Conservation (phyloP, 345 rosid genomes). For the Aurinia saxatilis region DNA sequence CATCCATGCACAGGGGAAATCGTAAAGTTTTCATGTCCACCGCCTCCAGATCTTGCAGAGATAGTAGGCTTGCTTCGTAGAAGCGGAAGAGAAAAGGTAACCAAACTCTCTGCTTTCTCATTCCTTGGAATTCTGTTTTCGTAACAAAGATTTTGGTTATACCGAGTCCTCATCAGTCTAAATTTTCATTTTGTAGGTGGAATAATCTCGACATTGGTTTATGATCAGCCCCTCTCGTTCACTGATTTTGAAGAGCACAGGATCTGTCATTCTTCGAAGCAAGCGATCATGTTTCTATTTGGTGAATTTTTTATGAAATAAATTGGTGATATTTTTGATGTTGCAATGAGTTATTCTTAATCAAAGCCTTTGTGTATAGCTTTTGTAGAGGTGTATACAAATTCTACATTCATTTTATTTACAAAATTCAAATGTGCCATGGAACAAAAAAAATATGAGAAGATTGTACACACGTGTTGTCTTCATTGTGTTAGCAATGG, state of each 20-base stretch:
- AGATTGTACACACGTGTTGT: too few relatives aligned
- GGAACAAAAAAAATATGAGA: too few relatives aligned
- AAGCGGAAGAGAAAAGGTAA: conserved; percentile 55
- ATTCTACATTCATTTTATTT: too few relatives aligned
- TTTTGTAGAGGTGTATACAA: too few relatives aligned
- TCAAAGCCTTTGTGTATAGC: too few relatives aligned
- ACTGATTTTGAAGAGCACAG: too few relatives aligned
- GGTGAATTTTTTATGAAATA: background rate
- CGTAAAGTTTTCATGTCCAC: conserved; percentile 59
- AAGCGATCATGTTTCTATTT: background rate
- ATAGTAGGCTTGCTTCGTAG: conserved; percentile 48
- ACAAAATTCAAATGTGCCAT: too few relatives aligned
- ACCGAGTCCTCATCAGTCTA: too few relatives aligned
- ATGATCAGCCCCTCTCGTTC: background rate
- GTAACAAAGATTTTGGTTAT: background rate
- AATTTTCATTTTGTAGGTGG: background rate
- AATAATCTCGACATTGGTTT: background rate
- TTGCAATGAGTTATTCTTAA: too few relatives aligned
- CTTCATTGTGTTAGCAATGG: too few relatives aligned
- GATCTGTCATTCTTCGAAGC: background rate
- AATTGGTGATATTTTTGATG: background rate
- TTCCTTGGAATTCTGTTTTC: background rate
- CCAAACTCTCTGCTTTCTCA: background rate
- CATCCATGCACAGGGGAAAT: conserved; percentile 63
- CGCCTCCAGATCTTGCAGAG: conserved; percentile 68